Evolutionary conservation across 257 asterid species (phyloP).

Genomic region (Solanum virginianum): DNA sequence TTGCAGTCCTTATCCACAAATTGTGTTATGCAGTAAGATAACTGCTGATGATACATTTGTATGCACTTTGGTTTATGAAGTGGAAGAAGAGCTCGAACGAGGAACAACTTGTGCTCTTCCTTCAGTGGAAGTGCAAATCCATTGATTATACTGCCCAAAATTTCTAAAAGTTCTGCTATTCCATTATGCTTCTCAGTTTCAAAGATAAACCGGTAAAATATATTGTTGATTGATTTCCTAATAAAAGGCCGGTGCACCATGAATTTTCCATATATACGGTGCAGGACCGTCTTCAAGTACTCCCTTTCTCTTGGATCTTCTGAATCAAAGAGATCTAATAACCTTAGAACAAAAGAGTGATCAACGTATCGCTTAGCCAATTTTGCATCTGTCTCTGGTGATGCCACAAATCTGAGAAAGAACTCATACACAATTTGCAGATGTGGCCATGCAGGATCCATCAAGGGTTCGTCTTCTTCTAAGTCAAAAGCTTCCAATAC

Average conservation of each 20-base stretch:
- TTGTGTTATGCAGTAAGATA: conserved; percentile 65
- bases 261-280: conserved; percentile 57
- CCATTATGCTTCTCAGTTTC: conserved; percentile 68
- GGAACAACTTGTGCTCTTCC: conserved; percentile 62
- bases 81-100: conserved; percentile 52
- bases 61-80: conserved; percentile 68
- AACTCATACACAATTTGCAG: conserved; percentile 54
- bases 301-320: conserved; percentile 71
- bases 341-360: conserved; percentile 44
- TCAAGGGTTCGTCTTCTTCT: conserved; percentile 59
- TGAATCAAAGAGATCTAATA: conserved; percentile 54
- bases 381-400: conserved; percentile 65
- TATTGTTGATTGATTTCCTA: conserved; percentile 50
- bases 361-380: conserved; percentile 52
- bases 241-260: conserved; percentile 66
- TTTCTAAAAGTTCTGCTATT: conserved; percentile 54
- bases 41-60: conserved; percentile 66
- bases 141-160: conserved; percentile 56
- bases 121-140: conserved; percentile 65
- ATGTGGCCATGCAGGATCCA: conserved; percentile 68
- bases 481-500: conserved; percentile 39
- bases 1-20: conserved; percentile 78
- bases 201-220: conserved; percentile 45
- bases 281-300: conserved; percentile 47
- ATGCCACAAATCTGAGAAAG: conserved; percentile 57